Conservation (phyloP, 2,329 filamentous ascomycete genomes). For the Diaporthe aspalathi region DNA sequence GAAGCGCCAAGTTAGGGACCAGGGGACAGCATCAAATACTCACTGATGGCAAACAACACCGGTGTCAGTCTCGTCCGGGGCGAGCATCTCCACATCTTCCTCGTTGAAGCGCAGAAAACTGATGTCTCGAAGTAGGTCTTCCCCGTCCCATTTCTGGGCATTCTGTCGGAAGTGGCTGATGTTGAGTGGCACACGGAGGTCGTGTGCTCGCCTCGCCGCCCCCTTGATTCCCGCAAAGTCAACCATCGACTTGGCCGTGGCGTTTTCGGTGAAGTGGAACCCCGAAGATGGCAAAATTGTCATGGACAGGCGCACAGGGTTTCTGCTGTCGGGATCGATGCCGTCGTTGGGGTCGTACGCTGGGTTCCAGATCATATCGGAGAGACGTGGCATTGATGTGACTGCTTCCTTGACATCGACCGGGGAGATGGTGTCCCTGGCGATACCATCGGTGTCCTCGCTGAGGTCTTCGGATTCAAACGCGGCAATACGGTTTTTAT, state of each 20-base stretch:
- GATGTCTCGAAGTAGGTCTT: constrained; percentile 29
- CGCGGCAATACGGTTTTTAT: not conserved
- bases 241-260: not conserved
- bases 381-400: not conserved
- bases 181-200: constrained; percentile 14
- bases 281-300: constrained; percentile 33
- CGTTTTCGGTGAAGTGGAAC: constrained; percentile 18
- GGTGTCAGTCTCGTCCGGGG: constrained; percentile 45
- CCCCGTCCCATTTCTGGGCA: not conserved
- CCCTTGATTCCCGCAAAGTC: constrained; percentile 2
- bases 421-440: not conserved
- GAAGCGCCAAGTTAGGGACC: not conserved
- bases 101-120: constrained; percentile 61
- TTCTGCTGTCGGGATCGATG: not conserved
- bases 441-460: constrained; percentile 7
- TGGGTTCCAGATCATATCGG: constrained; percentile 1
- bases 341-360: constrained; percentile 6
- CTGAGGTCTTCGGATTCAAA: not conserved
- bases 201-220: constrained; percentile 12
- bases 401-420: not conserved
- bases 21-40: not conserved
- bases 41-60: constrained; percentile 45
- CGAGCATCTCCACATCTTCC: constrained; percentile 60
- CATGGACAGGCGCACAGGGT: constrained; percentile 22
- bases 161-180: constrained; percentile 23